Evolutionary conservation across 805 yeast genomes (phyloP), one percentile per base, ranked within the genome.

Genomic region (Kuraishia ogatae): DNA sequence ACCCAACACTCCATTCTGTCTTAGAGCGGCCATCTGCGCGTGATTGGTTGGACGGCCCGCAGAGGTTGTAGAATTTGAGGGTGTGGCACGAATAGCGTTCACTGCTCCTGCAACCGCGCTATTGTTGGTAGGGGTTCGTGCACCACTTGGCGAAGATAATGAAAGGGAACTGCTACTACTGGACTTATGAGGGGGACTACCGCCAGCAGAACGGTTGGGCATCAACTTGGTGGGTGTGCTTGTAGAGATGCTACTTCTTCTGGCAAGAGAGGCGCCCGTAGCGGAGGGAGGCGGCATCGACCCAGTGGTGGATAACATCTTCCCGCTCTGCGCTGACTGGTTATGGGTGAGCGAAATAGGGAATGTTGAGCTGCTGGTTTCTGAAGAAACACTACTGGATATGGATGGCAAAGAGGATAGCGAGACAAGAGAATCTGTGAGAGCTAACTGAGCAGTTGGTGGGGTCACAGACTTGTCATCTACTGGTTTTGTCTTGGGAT

Each of bases 31-130:
- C 2, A 35, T 35, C 43, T 35, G 43, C 4, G 43, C 43, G 13
- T 22, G 24, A 22, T 23, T 47, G 21, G 24, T 17, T 2, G 50
- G 26, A 17, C 50, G 50, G 26, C 26, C 50, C 6, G 26, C 6
- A 15, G 50, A 8, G 15, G 24, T 47, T 3, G 50, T 47, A 13
- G 50, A 23, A 17, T 21, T 47, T 13, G 50, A 47, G 7, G 50
- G 26, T 13, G 13, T 47, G 24, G 50, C 21, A 13, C 26, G 7
- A n/a, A 47, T 10, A 10, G 50, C 50, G 19, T 23, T 23, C 17
- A 47, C 21, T 47, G 50, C 50, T 15, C 50, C 50, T 22, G 50
- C 50, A 47, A 47, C 50, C 7, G 50, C 50, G 17, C 26, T 47
- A 35, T 35, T 3, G 50, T 47, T 6, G 21, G 50, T 47, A n/a